phyloP scores from a whole-genome alignment of 1,139 yeast genomes.

The Pichia inconspicua region DNA sequence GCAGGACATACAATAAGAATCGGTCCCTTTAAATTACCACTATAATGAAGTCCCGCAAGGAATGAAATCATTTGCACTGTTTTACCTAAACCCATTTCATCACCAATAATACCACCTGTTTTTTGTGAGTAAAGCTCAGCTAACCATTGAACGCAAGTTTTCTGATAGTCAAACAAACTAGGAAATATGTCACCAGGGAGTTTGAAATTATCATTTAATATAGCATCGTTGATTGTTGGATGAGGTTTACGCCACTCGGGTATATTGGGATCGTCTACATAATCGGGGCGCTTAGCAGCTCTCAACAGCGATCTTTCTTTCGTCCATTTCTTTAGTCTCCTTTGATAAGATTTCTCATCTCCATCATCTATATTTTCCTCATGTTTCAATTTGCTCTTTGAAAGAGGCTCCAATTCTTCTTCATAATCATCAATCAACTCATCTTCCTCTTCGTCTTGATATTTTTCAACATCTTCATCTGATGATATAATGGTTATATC shows the following conservation, averaged over 20 bases:
- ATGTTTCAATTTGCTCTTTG: slow-evolving; percentile 24
- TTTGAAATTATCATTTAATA: slow-evolving; percentile 56
- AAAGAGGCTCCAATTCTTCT: slow-evolving; percentile 17
- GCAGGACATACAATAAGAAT: slow-evolving; percentile 91
- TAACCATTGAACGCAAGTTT: slow-evolving; percentile 78
- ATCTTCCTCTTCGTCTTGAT: slow-evolving; percentile 8
- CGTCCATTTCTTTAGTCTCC: slow-evolving; percentile 55
- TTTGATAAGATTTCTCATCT: slow-evolving; percentile 53
- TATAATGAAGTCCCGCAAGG: slow-evolving; percentile 82
- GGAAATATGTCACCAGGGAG: slow-evolving; percentile 91
- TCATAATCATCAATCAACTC: slow-evolving; percentile 23
- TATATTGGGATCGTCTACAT: slow-evolving; percentile 25
- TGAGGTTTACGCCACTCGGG: slow-evolving; percentile 71
- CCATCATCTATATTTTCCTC: slow-evolving; percentile 67
- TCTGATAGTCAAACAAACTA: slow-evolving; percentile 82
- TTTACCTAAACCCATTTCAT: slow-evolving; percentile 97
- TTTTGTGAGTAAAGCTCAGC: slow-evolving; percentile 80
- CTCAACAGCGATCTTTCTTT: slow-evolving; percentile 35
- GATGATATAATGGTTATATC: background rate
- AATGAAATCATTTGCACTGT: slow-evolving; percentile 89
- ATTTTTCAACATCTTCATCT: slow-evolving; percentile 14
- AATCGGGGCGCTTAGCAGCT: slow-evolving; percentile 21
- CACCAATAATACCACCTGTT: slow-evolving; percentile 93
- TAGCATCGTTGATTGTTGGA: slow-evolving; percentile 70
- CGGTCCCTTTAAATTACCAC: slow-evolving; percentile 67